Evolutionary conservation across 2,329 filamentous ascomycete species (phyloP), one percentile per base, ranked within the genome.

Genomic region (Alternaria sp.): DNA sequence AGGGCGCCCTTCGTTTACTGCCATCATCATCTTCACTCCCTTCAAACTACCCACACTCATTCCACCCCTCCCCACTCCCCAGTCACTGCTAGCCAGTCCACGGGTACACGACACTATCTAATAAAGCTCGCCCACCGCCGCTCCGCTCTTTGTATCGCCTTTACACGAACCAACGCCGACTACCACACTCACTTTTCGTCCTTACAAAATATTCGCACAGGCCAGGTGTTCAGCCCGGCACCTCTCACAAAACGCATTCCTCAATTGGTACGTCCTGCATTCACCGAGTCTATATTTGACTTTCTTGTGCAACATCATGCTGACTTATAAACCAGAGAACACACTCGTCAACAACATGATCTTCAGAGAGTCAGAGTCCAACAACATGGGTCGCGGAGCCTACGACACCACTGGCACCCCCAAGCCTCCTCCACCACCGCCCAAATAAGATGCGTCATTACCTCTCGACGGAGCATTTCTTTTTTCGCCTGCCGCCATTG

Each of bases 391-490:
- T 61, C 81, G 82, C 68, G 82, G 82, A 64, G 81, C 81, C 64
- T 84, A 84, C 74, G 82, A 84, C 70, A 84, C 82, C 26, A 84
- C 82, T n/a, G 82, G 82, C 65, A 81, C 82, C n/a, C 79, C 81
- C 54, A 83, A 83, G 74, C 82, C 81, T 3, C 78, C 79, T 59
- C 80, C 80, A 40, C 78, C 77, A 45, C 80, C 78, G 55, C 78
- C 81, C 47, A 80, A 81, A 77, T 80, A 79, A 74, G 26, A 46
- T 54, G 25, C 46, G 9, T 44, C 36, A 44, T 49, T 11, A 49
- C 32, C 52, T 57, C 54, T 54, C 68, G 21, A 63, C 64, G 64
- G 59, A 65, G 25, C 57, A 19, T 43, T 52, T 10, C 46, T 28
- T 58, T 55, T 43, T 45, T 45, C 25, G 30, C 30, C 40, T 46